A percentile compares a stretch with the other conserved stretches of the same genome.
phyloP scores from a whole-genome alignment of 805 yeast genomes.

The Alloascoidea africana region DNA sequence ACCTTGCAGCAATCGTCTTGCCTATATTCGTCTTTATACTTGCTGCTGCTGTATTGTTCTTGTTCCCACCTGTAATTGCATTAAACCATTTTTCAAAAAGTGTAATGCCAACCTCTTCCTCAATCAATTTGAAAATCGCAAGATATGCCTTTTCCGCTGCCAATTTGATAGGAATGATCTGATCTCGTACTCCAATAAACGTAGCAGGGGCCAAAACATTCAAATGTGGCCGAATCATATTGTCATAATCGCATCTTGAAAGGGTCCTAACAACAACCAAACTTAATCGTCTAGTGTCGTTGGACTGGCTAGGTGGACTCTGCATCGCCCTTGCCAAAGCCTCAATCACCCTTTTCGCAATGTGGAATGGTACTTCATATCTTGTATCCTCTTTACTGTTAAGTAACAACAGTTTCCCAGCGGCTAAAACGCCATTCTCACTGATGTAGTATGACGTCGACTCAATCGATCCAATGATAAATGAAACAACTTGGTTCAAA shows the following conservation, averaged over 20 bases:
- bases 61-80: conserved; percentile 19
- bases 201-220: conserved; percentile 47
- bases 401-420: conserved; percentile 63
- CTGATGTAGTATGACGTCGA: conserved; percentile 35
- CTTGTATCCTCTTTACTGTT: conserved; percentile 26
- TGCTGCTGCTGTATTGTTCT: conserved; percentile 19
- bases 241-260: conserved; percentile 41
- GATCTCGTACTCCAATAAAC: conserved; percentile 72
- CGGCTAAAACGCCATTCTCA: conserved; percentile 66
- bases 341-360: conserved; percentile 25
- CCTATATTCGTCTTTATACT: conserved; percentile 25
- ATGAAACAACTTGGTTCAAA: conserved; percentile 30
- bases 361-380: conserved; percentile 19
- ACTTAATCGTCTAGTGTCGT: conserved; percentile 68
- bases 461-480: conserved; percentile 28
- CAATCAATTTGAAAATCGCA: conserved; percentile 56
- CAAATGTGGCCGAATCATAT: conserved; percentile 34
- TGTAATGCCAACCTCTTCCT: conserved; percentile 34
- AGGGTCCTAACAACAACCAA: conserved; percentile 65
- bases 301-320: conserved; percentile 43
- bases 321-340: conserved; percentile 34
- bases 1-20: conserved; percentile 41
- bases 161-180: conserved; percentile 79
- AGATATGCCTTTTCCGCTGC: conserved; percentile 89
- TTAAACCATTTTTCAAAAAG: conserved; percentile 53